phyloP scores from a whole-genome alignment of 2,329 filamentous ascomycete genomes.

The Neofusicoccum sp. region DNA sequence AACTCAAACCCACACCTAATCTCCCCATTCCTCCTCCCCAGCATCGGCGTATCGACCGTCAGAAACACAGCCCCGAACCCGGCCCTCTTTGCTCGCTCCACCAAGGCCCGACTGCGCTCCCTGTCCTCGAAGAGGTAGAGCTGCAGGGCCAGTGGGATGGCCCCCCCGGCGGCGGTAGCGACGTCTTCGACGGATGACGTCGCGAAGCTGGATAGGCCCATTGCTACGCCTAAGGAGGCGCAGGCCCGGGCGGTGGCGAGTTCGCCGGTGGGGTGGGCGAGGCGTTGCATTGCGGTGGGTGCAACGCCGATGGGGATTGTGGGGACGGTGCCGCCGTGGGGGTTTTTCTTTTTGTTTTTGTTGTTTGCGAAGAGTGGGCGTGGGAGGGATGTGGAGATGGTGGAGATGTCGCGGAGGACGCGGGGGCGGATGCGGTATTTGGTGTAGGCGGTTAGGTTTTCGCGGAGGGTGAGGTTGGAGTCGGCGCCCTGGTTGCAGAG shows the following conservation, averaged over 20 bases:
- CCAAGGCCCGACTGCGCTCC: conserved; percentile 51
- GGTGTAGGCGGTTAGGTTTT: conserved; percentile 34
- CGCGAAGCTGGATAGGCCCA: conserved; percentile 43
- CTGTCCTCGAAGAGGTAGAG: conserved; percentile 64
- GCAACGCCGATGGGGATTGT: conserved; percentile 47
- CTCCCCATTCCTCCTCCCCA: conserved; percentile 58
- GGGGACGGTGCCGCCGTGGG: conserved; percentile 35
- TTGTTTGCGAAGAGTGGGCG: not conserved
- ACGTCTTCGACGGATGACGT: conserved; percentile 47
- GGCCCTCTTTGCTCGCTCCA: conserved; percentile 48
- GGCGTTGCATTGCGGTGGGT: conserved; percentile 46
- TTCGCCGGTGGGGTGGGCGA: conserved; percentile 49
- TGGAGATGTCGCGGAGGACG: conserved; percentile 44
- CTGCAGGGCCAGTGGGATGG: conserved; percentile 58
- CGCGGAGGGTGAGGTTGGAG: conserved; percentile 26
- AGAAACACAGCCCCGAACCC: conserved; percentile 59
- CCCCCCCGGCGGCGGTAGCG: conserved; percentile 47
- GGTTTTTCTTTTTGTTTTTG: conserved; percentile 29
- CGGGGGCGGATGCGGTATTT: conserved; percentile 37
- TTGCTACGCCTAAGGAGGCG: conserved; percentile 39
- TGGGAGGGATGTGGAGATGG: conserved; percentile 36
- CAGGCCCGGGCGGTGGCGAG: conserved; percentile 46
- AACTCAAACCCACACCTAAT: conserved; percentile 46
- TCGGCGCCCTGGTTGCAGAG: conserved; percentile 10
- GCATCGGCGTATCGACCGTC: conserved; percentile 61